phyloP scores from a whole-genome alignment of 2,329 filamentous ascomycete species.

The Fusarium veterinarium region DNA sequence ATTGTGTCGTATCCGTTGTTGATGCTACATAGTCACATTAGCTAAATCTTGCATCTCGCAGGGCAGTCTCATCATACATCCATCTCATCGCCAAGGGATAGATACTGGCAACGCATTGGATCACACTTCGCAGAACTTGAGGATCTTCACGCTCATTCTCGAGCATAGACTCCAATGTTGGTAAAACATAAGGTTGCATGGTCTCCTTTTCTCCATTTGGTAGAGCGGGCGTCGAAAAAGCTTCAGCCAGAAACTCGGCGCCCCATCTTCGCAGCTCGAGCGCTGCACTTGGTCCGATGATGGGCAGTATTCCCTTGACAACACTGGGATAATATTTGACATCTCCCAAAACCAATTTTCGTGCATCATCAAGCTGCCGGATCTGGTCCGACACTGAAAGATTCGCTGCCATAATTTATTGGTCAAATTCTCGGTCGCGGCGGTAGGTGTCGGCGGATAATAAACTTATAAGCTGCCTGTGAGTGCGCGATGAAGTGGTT shows the following conservation, averaged over 20 bases:
- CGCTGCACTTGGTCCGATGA: constrained; percentile 79
- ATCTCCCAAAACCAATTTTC: constrained; percentile 88
- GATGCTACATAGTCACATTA: constrained; percentile 69
- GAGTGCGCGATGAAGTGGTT: constrained; percentile 16
- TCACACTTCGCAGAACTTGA: constrained; percentile 83
- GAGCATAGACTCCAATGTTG: constrained; percentile 77
- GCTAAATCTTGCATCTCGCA: constrained; percentile 28
- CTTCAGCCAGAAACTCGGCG: constrained; percentile 93
- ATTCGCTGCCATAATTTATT: constrained; percentile 61
- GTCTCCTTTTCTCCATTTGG: constrained; percentile 82
- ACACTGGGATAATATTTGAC: constrained; percentile 91
- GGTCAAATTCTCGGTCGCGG: constrained; percentile 16
- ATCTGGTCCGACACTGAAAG: constrained; percentile 80
- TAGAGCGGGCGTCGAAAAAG: constrained; percentile 91
- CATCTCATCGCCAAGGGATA: constrained; percentile 93
- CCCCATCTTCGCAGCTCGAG: constrained; percentile 95
- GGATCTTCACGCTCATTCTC: constrained; percentile 80
- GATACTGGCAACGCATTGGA: constrained; percentile 90
- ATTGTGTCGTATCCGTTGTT: constrained; percentile 84
- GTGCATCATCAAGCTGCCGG: constrained; percentile 88
- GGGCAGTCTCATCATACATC: constrained; percentile 77
- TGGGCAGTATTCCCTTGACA: constrained; percentile 90
- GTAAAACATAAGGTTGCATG: constrained; percentile 80
- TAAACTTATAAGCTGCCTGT: constrained; percentile 20
- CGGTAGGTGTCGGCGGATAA: background rate